Evolutionary conservation across 2,329 filamentous ascomycete genomes (phyloP).

Genomic region (Endoconidiophora laricicola): DNA sequence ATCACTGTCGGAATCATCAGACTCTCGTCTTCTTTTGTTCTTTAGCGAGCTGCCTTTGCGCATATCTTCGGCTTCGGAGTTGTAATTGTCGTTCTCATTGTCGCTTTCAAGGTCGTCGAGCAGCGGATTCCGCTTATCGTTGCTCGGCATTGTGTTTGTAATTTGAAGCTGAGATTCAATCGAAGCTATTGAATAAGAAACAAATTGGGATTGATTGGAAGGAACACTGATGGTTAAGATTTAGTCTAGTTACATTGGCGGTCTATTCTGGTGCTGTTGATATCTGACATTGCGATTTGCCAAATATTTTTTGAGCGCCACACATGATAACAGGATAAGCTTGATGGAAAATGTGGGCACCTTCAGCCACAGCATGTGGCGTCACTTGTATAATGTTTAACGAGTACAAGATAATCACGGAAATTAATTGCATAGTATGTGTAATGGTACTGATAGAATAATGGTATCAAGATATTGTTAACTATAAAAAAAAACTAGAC

Average conservation of each 20-base stretch:
- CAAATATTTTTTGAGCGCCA: slow-evolving; percentile 12
- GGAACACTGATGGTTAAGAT: neutral
- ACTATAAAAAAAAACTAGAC: neutral
- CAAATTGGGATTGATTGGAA: neutral
- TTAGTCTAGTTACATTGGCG: neutral
- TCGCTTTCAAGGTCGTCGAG: slow-evolving; percentile 32
- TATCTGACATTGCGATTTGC: neutral
- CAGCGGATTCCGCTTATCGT: slow-evolving; percentile 12
- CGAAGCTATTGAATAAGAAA: neutral
- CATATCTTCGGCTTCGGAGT: slow-evolving; percentile 50
- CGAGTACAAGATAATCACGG: neutral
- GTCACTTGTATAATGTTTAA: neutral
- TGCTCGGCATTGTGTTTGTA: slow-evolving; percentile 15
- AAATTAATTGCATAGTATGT: too few species aligned
- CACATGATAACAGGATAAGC: slow-evolving; percentile 7
- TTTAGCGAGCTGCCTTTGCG: slow-evolving; percentile 44
- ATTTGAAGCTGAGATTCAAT: neutral
- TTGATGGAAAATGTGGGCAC: neutral
- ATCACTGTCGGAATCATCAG: slow-evolving; percentile 24
- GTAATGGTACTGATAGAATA: too few species aligned
- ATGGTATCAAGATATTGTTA: neutral
- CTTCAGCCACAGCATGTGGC: neutral
- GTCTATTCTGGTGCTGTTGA: neutral
- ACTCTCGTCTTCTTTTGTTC: slow-evolving; percentile 47
- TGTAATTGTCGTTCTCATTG: slow-evolving; percentile 40